Evolutionary conservation across 2,329 filamentous ascomycete species (phyloP), one percentile per base, ranked within the genome.

Genomic region (Cordyceps cicadae): DNA sequence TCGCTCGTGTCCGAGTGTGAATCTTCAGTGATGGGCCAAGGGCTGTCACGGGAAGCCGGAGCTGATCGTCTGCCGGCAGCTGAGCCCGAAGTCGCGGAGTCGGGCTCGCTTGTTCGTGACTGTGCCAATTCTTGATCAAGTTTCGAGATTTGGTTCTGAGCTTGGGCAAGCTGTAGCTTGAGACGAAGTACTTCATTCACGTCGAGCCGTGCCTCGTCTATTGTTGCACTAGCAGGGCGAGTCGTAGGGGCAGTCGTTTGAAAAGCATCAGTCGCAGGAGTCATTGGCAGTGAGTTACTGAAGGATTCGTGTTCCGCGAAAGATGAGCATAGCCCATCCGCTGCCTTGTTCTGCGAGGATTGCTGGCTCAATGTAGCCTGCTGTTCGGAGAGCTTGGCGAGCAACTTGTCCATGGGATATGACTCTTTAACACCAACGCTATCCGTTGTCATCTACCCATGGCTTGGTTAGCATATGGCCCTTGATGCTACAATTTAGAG

Each of bases 361-460:
- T 88, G 84, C 71, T 84, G 80, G 55, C 77, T 78, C 54, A 87
- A 73, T n/a, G 79, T 71, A 49, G 77, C 76, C 68, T 87, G 84
- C 68, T 91, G 87, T 71, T 92, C 86, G n/a, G 84, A 84, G 53
- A 93, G 79, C 70, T 87, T 88, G 60, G 87, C 84, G 64, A 92
- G 77, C 56, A 92, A 82, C 62, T 86, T 86, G 67, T 94, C 89
- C 79, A 92, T 85, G 9, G 81, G 78, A 60, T 79, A 81, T 34
- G 73, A 64, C 46, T 81, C 79, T 32, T 54, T 54, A 41, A 29
- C 37, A 24, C 26, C 12, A 32, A 12, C 32, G 41, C 49, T 50
- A 59, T 69, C 49, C 68, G 64, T 59, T 64, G 71, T 63, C 62
- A 60, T 60, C 58, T 60, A 29, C 41, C 2, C 12, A 41, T n/a